Conservation (phyloP, 768 basidiomycete species). For the Stropharia rugosoannulata region DNA sequence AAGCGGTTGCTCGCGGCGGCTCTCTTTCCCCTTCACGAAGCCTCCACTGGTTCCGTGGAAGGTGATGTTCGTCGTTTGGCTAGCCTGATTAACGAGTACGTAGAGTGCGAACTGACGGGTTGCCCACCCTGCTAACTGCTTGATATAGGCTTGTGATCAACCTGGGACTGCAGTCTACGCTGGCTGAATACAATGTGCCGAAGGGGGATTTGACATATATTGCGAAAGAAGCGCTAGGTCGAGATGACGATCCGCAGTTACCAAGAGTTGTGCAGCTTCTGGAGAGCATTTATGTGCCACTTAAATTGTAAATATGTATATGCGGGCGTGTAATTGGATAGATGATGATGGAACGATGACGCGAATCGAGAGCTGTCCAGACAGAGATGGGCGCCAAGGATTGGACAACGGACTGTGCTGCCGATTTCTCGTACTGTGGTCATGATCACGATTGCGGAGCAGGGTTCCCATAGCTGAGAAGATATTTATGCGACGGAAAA, state of each 20-base stretch:
- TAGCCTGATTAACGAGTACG: constrained; percentile 53
- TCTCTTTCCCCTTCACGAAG: constrained; percentile 56
- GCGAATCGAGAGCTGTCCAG: constrained; percentile 13
- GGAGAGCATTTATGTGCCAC: constrained; percentile 25
- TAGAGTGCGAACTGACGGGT: not conserved
- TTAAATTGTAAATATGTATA: constrained; percentile 2
- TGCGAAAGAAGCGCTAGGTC: constrained; percentile 47
- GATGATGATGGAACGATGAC: not conserved
- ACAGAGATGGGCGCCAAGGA: constrained; percentile 1
- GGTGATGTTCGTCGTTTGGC: constrained; percentile 61
- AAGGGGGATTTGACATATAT: constrained; percentile 50
- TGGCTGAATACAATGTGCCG: constrained; percentile 66
- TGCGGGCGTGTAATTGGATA: not conserved
- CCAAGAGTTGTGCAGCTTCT: constrained; percentile 49
- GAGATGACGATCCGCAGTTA: constrained; percentile 35
- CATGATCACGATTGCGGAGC: constrained; percentile 11
- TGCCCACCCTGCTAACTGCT: not conserved
- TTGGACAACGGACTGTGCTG: not conserved
- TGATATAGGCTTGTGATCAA: constrained; percentile 51
- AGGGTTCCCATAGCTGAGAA: constrained; percentile 11
- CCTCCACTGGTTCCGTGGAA: constrained; percentile 62
- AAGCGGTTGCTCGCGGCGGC: constrained; percentile 58
- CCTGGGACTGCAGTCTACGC: constrained; percentile 57
- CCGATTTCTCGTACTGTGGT: constrained; percentile 4
- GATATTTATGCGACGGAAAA: not conserved